Evolutionary conservation across 1,284 basidiomycete species (phyloP), one percentile per base, ranked within the genome.

Genomic region (Heliocybe sulcata): DNA sequence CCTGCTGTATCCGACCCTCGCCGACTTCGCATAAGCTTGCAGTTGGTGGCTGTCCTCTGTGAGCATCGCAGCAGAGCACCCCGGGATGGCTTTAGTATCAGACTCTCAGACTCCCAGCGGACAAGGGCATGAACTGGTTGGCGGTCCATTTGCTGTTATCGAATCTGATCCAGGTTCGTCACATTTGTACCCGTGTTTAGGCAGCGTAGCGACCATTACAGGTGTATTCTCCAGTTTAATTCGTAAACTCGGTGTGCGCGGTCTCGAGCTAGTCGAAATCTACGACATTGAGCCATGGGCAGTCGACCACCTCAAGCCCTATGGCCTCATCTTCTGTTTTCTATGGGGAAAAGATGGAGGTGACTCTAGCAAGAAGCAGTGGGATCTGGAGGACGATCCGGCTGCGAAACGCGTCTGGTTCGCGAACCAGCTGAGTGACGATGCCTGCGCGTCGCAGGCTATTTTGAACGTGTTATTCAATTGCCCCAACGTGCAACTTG

Each of bases 271-370:
- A 6, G 72, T 77, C 29, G 82, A 85, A 60, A 65, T 84, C 22
- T 83, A 82, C 63, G 79, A 78, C 62, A 80, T 84, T 27, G 81
- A 82, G 57, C 76, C 80, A 4, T 81, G 77, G 76, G 81, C 79
- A 2, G 74, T 80, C 25, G 78, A 82, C 64, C 76, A 81, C 58
- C 72, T 83, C 38, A 65, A 73, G 14, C 77, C 78, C 2, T 73
- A 77, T 56, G 82, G 65, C 54, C 51, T 85, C 35, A 77, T 85
- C 25, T 79, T 85, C 62, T 84, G 82, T 65, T 84, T 81, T 64
- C 68, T 77, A 56, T 83, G 79, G 73, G 67, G 66, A 8, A 73
- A 76, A 58, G 78, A 80, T 57, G 22, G 27, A 8, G 47, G 27
- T 23, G 47, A 29, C 23, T 6, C 3, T 4, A 29, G 47, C 47